Base-by-base conservation (phyloP, 495 filamentous ascomycete genomes). In the Aspergillus asperescens region DNA sequence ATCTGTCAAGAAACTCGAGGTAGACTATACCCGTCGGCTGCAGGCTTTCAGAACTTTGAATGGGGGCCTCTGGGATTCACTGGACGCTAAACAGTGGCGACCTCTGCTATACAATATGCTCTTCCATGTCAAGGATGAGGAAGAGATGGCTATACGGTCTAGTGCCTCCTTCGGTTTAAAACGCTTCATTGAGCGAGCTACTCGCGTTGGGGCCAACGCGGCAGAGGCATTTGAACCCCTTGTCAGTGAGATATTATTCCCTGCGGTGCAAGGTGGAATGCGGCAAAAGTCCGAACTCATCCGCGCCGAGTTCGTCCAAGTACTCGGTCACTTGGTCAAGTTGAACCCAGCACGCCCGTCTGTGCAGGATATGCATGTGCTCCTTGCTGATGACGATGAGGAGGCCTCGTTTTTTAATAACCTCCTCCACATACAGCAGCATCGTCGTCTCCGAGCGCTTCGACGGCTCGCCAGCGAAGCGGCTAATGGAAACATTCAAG, bases 341-440 rank as follows among this genome's bases (percentile, higher is more conserved):
- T 68, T 79, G 34, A 83, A 91, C 57, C 78, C 86, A 2, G 59
- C 74, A 9, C 88, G 87, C 81, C 57, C 77, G 5, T 76, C 81
- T 37, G 79, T 96, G 34, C 73, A 77, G 27, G 94, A 95, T 62
- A 80, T 97, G 75, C 74, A 80, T 43, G 73, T 75, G 0, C 77
- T 98, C 19, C 80, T 92, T 27, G 81, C 84, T 28, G 81, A 77
- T 2, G 81, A 86, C 45, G 92, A 96, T 38, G 82, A 95, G 32
- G 89, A 96, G 61, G 86, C 90, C 2, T 93, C 86, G 7, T 96
- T 97, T 71, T 97, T 97, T 72, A 86, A 75, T 66, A 95, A 96
- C 56, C 80, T 96, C 34, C 76, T 97, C 12, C 89, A 94, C 52
- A 92, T 94, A 40, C 94, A 95, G 54, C 84, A 91, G 38, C 86